Evolutionary conservation across 805 yeast species (phyloP), one percentile per base, ranked within the genome.

Genomic region (Phaffomyces opuntiae): DNA sequence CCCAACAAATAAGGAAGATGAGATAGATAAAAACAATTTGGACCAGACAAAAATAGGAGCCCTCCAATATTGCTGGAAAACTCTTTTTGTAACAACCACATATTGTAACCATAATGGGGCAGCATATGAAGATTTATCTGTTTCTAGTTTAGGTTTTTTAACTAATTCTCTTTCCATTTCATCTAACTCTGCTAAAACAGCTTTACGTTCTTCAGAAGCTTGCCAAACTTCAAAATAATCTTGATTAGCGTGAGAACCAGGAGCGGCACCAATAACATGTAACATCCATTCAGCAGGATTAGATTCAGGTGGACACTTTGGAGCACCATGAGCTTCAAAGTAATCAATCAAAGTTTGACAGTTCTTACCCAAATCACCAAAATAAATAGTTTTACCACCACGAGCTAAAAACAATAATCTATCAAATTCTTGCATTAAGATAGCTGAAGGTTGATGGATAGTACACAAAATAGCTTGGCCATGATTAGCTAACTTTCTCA

Each of bases 241-340:
- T 64, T 80, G 85, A 40, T 71, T 70, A 17, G 88, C 85, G 54
- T 78, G 82, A 33, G 87, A 77, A 44, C 88, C 89, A 7, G 89
- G 89, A 33, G 89, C 88, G 44, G 89, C 89, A 57, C 90, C 89
- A 56, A 83, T 83, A 51, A 81, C 85, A 51, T 84, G 84, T 65
- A 88, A 70, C 95, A 88, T 88, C 93, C 95, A 88, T 68, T 87
- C 96, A 13, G 90, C 91, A 31, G 91, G 93, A 53, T 85, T 85
- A 6, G 87, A 88, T 37, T 72, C 70, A 7, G 70, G 66, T 19
- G 90, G 89, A 67, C 90, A 84, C 45, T 69, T 67, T 25, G 72
- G 74, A 37, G 89, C 78, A 44, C 88, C 89, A 52, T 82, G 63
- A 5, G 62, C 60, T 61, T 83, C 88, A 56, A 84, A 83, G 59